Conservation (phyloP, 352 stramenopile species). For the Peronospora belbahrii region DNA sequence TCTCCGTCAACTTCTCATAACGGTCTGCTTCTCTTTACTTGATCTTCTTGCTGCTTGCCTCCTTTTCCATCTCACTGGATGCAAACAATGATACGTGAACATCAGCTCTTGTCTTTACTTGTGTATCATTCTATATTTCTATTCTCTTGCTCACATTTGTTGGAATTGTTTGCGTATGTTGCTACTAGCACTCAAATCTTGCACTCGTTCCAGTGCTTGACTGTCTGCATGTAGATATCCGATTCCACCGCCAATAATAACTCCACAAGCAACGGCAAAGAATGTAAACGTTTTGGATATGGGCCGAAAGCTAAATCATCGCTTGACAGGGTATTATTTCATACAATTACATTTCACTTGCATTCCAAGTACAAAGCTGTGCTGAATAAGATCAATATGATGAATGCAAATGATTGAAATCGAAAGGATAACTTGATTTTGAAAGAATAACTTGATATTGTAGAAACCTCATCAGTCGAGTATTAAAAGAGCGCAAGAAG, state of each 20-base stretch:
- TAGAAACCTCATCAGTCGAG: too few relatives aligned
- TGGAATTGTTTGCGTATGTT: constrained; percentile 74
- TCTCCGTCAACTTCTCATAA: too few relatives aligned
- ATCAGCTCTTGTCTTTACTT: neutral
- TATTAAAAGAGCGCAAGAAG: too few relatives aligned
- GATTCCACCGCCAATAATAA: constrained; percentile 45
- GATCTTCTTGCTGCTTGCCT: constrained; percentile 38
- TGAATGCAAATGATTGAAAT: too few relatives aligned
- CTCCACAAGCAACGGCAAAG: constrained; percentile 45
- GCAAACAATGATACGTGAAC: neutral
- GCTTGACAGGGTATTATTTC: too few relatives aligned
- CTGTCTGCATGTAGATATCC: constrained; percentile 70
- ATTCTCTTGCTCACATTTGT: constrained; percentile 42
- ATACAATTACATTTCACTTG: too few relatives aligned
- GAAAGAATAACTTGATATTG: too few relatives aligned
- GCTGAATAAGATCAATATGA: too few relatives aligned
- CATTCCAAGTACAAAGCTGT: too few relatives aligned
- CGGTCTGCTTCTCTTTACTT: constrained; percentile 19
- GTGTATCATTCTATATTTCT: neutral
- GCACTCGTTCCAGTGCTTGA: constrained; percentile 59
- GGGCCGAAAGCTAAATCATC: constrained; percentile 43
- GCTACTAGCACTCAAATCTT: constrained; percentile 72
- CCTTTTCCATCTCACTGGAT: constrained; percentile 52
- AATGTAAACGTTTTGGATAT: constrained; percentile 59
- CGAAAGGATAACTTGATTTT: too few relatives aligned